phyloP scores from a whole-genome alignment of 2,329 filamentous ascomycete genomes.

The Biscogniauxia marginata region DNA sequence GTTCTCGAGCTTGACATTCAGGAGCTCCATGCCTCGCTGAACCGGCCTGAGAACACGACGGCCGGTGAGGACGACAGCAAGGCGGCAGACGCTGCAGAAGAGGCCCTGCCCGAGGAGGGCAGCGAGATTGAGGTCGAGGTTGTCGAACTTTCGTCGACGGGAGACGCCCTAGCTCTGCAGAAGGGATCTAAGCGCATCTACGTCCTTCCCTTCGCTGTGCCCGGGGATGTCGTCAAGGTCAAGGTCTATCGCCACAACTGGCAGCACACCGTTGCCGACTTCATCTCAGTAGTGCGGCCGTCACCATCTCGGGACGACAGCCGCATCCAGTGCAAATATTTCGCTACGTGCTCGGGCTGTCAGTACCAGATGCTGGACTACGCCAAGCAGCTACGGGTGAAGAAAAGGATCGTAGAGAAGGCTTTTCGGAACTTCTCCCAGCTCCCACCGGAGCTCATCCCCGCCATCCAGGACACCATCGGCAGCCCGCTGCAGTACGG shows the following conservation, averaged over 20 bases:
- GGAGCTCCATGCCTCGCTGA: constrained; percentile 47
- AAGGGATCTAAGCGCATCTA: constrained; percentile 68
- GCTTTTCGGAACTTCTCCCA: constrained; percentile 91
- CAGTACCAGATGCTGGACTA: constrained; percentile 98
- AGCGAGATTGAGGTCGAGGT: constrained; percentile 82
- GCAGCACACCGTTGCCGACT: constrained; percentile 76
- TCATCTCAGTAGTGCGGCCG: constrained; percentile 72
- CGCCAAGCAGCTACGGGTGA: constrained; percentile 78
- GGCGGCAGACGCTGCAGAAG: constrained; percentile 22
- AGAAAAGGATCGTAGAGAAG: constrained; percentile 83
- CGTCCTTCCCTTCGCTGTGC: constrained; percentile 83
- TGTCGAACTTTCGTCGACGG: constrained; percentile 80
- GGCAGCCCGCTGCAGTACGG: constrained; percentile 87
- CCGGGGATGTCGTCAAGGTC: constrained; percentile 76
- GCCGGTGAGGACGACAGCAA: constrained; percentile 29
- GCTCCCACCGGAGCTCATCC: constrained; percentile 71
- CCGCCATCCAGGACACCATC: constrained; percentile 78
- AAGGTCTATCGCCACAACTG: constrained; percentile 74
- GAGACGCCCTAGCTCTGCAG: constrained; percentile 81
- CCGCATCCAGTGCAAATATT: constrained; percentile 81
- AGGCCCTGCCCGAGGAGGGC: constrained; percentile 60
- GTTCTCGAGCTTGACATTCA: constrained; percentile 64
- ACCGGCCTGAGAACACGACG: constrained; percentile 27
- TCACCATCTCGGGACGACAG: constrained; percentile 75
- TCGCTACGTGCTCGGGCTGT: constrained; percentile 82